These are phyloP conservation scores for Diutina neorugosa DNA, from an alignment of 1,139 yeast genomes.

Conservation along the genomic window DNA sequence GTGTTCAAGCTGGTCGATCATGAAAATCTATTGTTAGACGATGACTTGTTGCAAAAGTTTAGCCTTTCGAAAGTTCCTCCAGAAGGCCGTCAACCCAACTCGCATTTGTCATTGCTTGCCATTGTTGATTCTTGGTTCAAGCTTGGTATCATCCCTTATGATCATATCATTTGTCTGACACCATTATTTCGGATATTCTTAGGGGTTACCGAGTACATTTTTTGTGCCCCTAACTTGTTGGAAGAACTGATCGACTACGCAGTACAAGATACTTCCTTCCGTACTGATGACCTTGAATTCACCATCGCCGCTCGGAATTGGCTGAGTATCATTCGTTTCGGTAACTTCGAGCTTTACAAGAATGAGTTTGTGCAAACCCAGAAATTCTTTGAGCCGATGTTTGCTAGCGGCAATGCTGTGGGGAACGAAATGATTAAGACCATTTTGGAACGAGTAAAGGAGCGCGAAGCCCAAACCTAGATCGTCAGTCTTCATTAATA, in stretches of 20 bases:
- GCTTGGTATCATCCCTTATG: conserved; percentile 80
- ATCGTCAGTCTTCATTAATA: neutral
- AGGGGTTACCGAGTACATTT: conserved; percentile 87
- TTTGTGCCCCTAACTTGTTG: conserved; percentile 69
- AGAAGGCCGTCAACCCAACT: conserved; percentile 62
- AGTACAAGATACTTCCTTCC: conserved; percentile 49
- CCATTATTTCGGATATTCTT: conserved; percentile 83
- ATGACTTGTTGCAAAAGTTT: conserved; percentile 65
- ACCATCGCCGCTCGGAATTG: conserved; percentile 74
- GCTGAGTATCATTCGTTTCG: conserved; percentile 72
- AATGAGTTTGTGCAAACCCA: conserved; percentile 70
- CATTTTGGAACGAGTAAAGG: conserved; percentile 45
- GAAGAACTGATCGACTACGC: conserved; percentile 74
- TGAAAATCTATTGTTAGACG: conserved; percentile 61
- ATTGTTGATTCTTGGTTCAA: conserved; percentile 92
- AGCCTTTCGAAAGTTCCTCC: conserved; percentile 72
- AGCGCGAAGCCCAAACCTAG: conserved; percentile 16
- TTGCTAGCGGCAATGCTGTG: conserved; percentile 74
- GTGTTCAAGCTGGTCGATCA: conserved; percentile 56
- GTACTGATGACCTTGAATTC: conserved; percentile 80
- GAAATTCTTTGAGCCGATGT: conserved; percentile 70
- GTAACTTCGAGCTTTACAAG: conserved; percentile 63
- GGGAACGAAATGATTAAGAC: conserved; percentile 96
- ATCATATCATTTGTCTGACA: conserved; percentile 93
- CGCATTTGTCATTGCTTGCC: conserved; percentile 77